Base-by-base conservation (phyloP, 768 basidiomycete genomes). In the Hygrophoropsis aurantiaca region DNA sequence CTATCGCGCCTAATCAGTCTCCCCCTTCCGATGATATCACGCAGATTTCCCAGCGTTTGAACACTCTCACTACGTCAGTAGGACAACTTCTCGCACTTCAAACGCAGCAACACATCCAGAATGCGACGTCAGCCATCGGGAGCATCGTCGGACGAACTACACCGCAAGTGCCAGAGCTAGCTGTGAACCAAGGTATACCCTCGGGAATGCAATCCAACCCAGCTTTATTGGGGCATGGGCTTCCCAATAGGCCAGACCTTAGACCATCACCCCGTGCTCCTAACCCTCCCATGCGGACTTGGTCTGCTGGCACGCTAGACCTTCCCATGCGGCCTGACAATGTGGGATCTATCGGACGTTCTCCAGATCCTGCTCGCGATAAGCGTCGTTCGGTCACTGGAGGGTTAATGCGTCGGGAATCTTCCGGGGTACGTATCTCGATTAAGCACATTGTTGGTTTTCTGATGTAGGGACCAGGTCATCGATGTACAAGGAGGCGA, bases 291-390 rank as follows among this genome's bases (percentile, higher is more conserved):
- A 77, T 84, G 69, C 80, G 90, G 35, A 90, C 88, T 18, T 93
- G 90, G 90, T 90, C 90, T 46, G 81, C 86, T 32, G 89, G 90
- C 27, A 85, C 77, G 36, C 70, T 91, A 13, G 90, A 93, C 56
- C 67, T 91, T 46, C 84, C 87, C 8, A 61, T 84, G 54, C 78
- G 87, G 34, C 65, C 77, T 40, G 66, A 79, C 39, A 76, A 63
- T 26, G 62, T 67, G 36, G 45, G 66, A 35, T 43, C 60, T 26
- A 50, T 75, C 11, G 69, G 66, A 24, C 69, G 76, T 20, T 66
- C 62, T 41, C n/a, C n/a, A n/a, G 66, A 69, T 24, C 59, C 73
- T 38, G 47, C 65, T 5, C 74, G 83, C 40, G 84, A 86, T 66
- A 90, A 90, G 66, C 83, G 89, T 54, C 81, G 89, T 45, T 90